Conservation (phyloP, 345 rosid species). For the Hibiscus mutabilis region DNA sequence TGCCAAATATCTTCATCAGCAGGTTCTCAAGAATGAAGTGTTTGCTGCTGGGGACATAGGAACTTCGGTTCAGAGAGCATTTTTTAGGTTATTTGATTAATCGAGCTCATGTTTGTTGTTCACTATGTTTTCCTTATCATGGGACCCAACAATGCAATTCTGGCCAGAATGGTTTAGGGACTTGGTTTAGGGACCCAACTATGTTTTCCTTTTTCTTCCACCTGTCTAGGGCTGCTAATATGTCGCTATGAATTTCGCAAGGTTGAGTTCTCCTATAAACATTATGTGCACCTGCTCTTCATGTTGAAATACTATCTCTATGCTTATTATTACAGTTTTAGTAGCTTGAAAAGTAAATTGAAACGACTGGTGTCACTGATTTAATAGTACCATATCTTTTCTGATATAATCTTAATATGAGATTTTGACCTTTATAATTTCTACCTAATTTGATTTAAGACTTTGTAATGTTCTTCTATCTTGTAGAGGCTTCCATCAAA, state of each 20-base stretch:
- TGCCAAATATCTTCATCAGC: conserved; percentile 83
- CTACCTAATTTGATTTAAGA: background rate
- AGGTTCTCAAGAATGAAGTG: conserved; percentile 61
- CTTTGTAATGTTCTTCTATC: background rate
- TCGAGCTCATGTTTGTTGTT: background rate
- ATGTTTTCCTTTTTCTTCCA: background rate
- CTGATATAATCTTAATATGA: background rate
- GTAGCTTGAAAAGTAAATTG: background rate
- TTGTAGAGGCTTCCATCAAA: background rate
- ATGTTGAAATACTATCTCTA: background rate
- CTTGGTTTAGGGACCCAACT: too few species aligned
- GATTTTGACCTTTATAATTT: background rate
- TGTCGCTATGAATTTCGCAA: background rate
- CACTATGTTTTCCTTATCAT: background rate
- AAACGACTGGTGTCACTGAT: background rate
- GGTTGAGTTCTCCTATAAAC: background rate
- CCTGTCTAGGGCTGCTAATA: background rate
- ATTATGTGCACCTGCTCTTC: background rate
- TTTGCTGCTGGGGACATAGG: conserved; percentile 69
- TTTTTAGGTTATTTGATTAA: conserved; percentile 49
- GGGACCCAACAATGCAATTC: background rate
- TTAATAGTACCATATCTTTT: background rate
- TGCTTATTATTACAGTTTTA: background rate
- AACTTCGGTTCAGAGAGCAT: conserved; percentile 65
- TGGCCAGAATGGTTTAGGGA: background rate